phyloP scores from a whole-genome alignment of 805 yeast species.

The Starmerella tilneyi region DNA sequence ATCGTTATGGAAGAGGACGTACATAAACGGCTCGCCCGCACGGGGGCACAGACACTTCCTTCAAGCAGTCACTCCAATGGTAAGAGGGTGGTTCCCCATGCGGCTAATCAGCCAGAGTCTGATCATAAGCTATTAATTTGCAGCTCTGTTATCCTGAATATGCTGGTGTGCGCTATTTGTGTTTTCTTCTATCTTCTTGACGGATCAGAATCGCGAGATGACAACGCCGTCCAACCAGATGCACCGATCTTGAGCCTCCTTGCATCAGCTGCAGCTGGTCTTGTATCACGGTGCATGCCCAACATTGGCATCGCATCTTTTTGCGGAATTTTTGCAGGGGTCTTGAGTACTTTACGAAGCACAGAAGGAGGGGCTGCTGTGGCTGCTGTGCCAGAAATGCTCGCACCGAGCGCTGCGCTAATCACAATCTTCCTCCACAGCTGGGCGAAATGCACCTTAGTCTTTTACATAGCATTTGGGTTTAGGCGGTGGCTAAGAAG shows the following conservation, averaged over 20 bases:
- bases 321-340: not conserved
- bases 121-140: not conserved
- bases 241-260: not conserved
- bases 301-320: not conserved
- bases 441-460: too few relatives aligned
- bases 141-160: not conserved
- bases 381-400: not conserved
- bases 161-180: not conserved
- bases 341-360: not conserved
- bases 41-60: too few relatives aligned
- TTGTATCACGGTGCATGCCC: not conserved
- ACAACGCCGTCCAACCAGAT: not conserved
- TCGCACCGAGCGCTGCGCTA: too few relatives aligned
- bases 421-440: too few relatives aligned
- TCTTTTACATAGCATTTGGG: too few relatives aligned
- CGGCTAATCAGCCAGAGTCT: not conserved
- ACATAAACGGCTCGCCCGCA: too few relatives aligned
- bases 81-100: too few relatives aligned
- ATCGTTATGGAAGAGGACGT: too few relatives aligned
- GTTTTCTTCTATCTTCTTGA: not conserved
- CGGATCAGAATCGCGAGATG: not conserved
- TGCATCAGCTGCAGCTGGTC: not conserved
- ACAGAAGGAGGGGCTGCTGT: not conserved
- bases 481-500: too few relatives aligned
- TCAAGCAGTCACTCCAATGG: too few relatives aligned